Base-by-base conservation (phyloP, 2,329 filamentous ascomycete species). In the Zymoseptoria brevis region DNA sequence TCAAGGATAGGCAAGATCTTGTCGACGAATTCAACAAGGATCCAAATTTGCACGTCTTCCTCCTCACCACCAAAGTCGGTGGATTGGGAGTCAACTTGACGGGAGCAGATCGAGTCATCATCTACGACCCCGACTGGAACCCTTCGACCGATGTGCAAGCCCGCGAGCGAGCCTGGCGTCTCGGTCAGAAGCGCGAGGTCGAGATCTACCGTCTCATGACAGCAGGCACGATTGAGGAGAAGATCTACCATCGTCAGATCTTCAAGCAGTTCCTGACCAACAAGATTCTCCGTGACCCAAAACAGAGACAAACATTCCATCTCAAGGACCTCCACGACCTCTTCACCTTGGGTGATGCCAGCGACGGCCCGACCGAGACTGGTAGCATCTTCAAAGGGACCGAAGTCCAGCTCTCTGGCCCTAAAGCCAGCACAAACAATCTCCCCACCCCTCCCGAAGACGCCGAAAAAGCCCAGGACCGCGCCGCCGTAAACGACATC, bases 101-200 rank as follows among this genome's bases (percentile, higher is more conserved):
- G 0, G 94, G 94, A 7, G 94, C 94, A 4, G 90, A 96, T 71
- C 86, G 94, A 35, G 93, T 99, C 64, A 96, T 99, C 70, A 97
- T 99, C 57, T 99, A 94, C 70, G 95, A 99, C 69, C 95, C 94
- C 0, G 94, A 99, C 72, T 99, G 94, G 94, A 97, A 97, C 68
- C 94, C 93, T 1, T 96, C 93, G 0, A 97, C 93, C 0, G 94
- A 99, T 70, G 81, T 96, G 24, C 94, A 99, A 75, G 94, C 94
- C 16, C 87, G 94, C 53, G 94, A 99, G 75, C 84, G 94, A 69
- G 94, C 95, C 5, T 99, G 94, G 94, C 86, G 94, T 59, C 78
- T 99, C 1, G 94, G 94, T 0, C 94, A 99, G 76, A 96, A 95
- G 74, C 87, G 88, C 57, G 90, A 96, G 53, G 94, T 99, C 26